phyloP scores from a whole-genome alignment of 768 basidiomycete genomes.

The Russula sp. region DNA sequence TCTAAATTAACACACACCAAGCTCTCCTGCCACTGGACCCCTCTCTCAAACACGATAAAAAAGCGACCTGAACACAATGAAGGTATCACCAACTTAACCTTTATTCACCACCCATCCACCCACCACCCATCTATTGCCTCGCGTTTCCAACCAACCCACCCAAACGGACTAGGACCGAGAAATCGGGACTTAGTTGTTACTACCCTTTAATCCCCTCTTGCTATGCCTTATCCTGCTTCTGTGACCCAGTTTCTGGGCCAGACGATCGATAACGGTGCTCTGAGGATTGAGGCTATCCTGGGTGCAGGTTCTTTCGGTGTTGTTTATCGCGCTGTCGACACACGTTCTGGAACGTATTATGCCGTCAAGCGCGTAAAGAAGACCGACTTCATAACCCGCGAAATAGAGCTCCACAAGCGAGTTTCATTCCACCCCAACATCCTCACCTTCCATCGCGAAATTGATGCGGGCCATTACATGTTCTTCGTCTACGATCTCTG shows the following conservation, averaged over 20 bases:
- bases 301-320: conserved; percentile 96
- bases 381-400: conserved; percentile 43
- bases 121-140: not conserved
- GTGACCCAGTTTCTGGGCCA: conserved; percentile 6
- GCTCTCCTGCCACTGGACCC: too few species aligned
- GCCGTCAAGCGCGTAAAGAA: conserved; percentile 89
- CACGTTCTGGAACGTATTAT: conserved; percentile 41
- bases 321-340: conserved; percentile 85
- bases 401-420: conserved; percentile 74
- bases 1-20: too few species aligned
- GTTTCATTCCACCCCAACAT: conserved; percentile 74
- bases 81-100: not conserved
- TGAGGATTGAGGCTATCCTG: conserved; percentile 80
- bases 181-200: conserved; percentile 15
- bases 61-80: not conserved
- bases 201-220: not conserved
- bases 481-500: conserved; percentile 28
- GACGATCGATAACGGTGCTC: conserved; percentile 68
- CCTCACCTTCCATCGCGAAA: conserved; percentile 82
- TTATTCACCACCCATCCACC: not conserved
- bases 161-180: conserved; percentile 1
- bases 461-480: conserved; percentile 73
- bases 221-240: conserved; percentile 13
- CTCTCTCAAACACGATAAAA: not conserved
- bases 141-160: too few species aligned